A percentile compares a stretch with the other conserved stretches of the same genome.
These are phyloP conservation scores for Catharanthus roseus DNA, from an alignment of 257 asterid species.

Conservation along the genomic window DNA sequence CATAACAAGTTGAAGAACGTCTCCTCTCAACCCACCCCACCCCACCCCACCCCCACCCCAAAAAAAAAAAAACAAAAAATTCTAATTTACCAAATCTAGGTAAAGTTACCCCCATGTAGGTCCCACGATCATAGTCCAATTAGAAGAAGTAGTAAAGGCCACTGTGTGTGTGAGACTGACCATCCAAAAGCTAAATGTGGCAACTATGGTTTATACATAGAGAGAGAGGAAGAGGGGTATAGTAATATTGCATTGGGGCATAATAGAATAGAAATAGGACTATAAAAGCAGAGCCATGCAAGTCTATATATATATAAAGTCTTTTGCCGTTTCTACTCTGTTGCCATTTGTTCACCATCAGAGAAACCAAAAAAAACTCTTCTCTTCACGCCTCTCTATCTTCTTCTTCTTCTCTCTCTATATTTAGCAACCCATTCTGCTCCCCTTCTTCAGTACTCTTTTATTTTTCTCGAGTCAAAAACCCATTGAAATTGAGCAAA, in stretches of 20 bases:
- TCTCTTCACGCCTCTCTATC: constrained; percentile 40
- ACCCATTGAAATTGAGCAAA: background rate
- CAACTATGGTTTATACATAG: constrained; percentile 6
- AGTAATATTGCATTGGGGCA: too few relatives aligned
- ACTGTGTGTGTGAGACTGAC: too few relatives aligned
- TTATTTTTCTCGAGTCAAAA: constrained; percentile 5
- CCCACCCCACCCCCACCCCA: too few relatives aligned
- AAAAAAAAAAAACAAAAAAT: too few relatives aligned
- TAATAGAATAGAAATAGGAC: constrained; percentile 11
- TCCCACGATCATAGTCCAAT: background rate
- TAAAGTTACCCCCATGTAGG: background rate
- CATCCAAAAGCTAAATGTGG: background rate
- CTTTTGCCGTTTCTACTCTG: constrained; percentile 50
- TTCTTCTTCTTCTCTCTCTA: constrained; percentile 19
- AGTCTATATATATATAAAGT: constrained; percentile 55
- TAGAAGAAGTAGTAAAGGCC: background rate
- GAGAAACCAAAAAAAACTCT: constrained; percentile 28
- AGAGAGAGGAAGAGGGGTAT: too few relatives aligned
- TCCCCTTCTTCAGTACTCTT: constrained; percentile 4
- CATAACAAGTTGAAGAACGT: background rate
- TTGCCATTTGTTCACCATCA: constrained; percentile 52
- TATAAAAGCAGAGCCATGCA: constrained; percentile 45
- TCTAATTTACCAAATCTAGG: background rate
- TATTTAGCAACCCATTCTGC: constrained; percentile 27
- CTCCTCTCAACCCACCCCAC: too few relatives aligned